A percentile compares a stretch with the other conserved stretches of the same genome.
phyloP scores from a whole-genome alignment of 1,284 basidiomycete species.

The Ganoderma leucocontextum region DNA sequence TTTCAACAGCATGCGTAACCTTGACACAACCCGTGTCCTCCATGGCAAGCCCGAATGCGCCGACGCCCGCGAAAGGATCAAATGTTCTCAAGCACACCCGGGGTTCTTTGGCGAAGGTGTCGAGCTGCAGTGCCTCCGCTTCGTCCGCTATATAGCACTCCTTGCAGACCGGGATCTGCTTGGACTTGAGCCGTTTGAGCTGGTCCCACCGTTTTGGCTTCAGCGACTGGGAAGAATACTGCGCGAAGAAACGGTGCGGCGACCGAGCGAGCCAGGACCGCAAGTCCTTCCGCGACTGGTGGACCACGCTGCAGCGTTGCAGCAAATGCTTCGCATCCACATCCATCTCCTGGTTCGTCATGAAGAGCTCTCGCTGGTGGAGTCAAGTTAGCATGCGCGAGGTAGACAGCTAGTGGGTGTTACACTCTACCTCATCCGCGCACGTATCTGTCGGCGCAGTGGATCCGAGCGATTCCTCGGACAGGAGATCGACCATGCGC shows the following conservation, averaged over 20 bases:
- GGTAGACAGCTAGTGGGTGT: conserved; percentile 28
- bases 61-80: conserved; percentile 73
- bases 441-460: neutral
- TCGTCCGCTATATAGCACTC: conserved; percentile 51
- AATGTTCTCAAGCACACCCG: conserved; percentile 54
- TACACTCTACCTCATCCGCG: conserved; percentile 48
- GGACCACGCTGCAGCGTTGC: conserved; percentile 56
- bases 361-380: conserved; percentile 59
- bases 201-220: conserved; percentile 49
- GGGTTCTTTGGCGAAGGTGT: conserved; percentile 33
- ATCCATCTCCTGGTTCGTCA: conserved; percentile 54
- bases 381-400: neutral
- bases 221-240: conserved; percentile 56
- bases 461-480: conserved; percentile 29
- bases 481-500: conserved; percentile 11
- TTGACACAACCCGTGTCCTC: conserved; percentile 58
- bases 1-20: conserved; percentile 71
- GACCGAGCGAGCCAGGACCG: conserved; percentile 60
- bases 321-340: conserved; percentile 52
- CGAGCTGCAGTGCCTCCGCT: conserved; percentile 37
- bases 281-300: conserved; percentile 44
- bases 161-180: conserved; percentile 54
- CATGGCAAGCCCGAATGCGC: conserved; percentile 68
- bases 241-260: conserved; percentile 63
- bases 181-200: conserved; percentile 40